Conservation (phyloP, 179 eudicot genomes). For the Beta corolliflora region DNA sequence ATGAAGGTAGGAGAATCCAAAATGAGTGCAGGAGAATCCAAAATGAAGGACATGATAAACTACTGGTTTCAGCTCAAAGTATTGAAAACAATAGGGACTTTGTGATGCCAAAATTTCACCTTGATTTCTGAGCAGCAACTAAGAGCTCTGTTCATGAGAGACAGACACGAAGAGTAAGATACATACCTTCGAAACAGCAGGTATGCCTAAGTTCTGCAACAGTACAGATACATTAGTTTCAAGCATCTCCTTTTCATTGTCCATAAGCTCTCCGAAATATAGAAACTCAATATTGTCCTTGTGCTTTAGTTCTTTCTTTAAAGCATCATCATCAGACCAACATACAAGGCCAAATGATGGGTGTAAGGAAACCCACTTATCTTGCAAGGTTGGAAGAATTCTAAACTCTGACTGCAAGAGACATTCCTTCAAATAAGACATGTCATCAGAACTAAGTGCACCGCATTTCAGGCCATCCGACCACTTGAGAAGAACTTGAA, state of each 20-base stretch:
- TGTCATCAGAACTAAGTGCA: slow-evolving; percentile 51
- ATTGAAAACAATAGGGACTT: not conserved
- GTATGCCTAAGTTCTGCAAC: slow-evolving; percentile 63
- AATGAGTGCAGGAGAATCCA: not conserved
- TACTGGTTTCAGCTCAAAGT: not conserved
- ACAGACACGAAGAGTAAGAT: slow-evolving; percentile 23
- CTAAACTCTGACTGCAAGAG: slow-evolving; percentile 55
- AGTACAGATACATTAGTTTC: slow-evolving; percentile 53
- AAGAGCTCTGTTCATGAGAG: not conserved
- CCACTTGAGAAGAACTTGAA: slow-evolving; percentile 72
- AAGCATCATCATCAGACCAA: slow-evolving; percentile 83
- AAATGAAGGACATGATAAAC: not conserved
- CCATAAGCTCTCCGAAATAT: slow-evolving; percentile 61
- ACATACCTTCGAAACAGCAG: slow-evolving; percentile 83
- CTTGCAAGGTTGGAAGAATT: slow-evolving; percentile 76
- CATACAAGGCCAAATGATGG: slow-evolving; percentile 83
- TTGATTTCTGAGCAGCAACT: not conserved
- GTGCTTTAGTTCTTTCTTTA: slow-evolving; percentile 74
- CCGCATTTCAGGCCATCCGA: slow-evolving; percentile 71
- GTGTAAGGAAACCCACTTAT: slow-evolving; percentile 95
- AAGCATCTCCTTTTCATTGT: slow-evolving; percentile 59
- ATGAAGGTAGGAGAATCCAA: not conserved
- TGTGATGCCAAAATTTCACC: not conserved
- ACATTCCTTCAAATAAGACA: slow-evolving; percentile 57
- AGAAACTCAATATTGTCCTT: slow-evolving; percentile 64